Conservation (phyloP, 306 rosid genomes). For the Cucurbita pepo region DNA sequence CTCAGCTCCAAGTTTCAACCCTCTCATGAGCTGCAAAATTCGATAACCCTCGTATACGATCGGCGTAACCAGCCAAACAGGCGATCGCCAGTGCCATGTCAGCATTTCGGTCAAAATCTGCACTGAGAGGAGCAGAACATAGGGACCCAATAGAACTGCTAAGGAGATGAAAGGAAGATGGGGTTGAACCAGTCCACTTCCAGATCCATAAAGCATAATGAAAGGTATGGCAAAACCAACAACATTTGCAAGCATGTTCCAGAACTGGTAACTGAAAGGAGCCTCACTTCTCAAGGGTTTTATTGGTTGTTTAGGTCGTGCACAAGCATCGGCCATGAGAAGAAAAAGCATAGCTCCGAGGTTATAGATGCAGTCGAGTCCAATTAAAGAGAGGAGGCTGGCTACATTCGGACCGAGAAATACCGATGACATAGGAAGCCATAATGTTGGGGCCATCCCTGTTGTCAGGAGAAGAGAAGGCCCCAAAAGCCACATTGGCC, state of each 20-base stretch:
- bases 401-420: conserved; percentile 74
- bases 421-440: conserved; percentile 75
- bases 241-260: conserved; percentile 61
- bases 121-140: conserved; percentile 56
- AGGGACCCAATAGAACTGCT: conserved; percentile 64
- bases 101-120: conserved; percentile 71
- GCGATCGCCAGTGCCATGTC: conserved; percentile 93
- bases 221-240: conserved; percentile 54
- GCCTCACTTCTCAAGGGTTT: conserved; percentile 49
- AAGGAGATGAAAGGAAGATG: conserved; percentile 47
- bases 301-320: conserved; percentile 36
- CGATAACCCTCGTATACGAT: conserved; percentile 71
- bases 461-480: conserved; percentile 68
- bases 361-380: conserved; percentile 83
- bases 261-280: conserved; percentile 78
- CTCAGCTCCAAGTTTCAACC: conserved; percentile 70
- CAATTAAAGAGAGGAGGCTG: conserved; percentile 70
- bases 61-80: conserved; percentile 92
- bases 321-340: conserved; percentile 85
- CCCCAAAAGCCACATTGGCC: conserved; percentile 90
- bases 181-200: conserved; percentile 53
- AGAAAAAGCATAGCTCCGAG: conserved; percentile 84
- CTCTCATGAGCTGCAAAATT: conserved; percentile 83
- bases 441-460: conserved; percentile 78
- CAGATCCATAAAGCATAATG: conserved; percentile 44